These are phyloP conservation scores for Fusarium abutilonis DNA, from an alignment of 2,329 filamentous ascomycete genomes.

Conservation along the genomic window DNA sequence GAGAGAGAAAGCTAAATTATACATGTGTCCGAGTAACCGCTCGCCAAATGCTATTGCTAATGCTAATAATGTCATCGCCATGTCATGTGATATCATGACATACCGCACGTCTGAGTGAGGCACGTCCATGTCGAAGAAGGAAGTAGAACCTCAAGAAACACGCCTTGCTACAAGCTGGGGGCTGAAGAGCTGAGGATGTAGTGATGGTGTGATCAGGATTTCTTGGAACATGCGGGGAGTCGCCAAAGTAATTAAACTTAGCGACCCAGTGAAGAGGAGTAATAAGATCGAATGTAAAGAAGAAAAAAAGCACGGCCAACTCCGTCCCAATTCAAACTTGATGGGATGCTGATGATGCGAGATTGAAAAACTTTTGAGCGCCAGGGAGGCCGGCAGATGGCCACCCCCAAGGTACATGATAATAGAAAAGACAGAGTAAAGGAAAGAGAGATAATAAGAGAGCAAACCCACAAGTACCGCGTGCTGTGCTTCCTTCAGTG, in stretches of 20 bases:
- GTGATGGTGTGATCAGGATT: conserved; percentile 1
- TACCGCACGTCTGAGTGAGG: conserved; percentile 17
- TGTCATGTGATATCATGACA: conserved; percentile 18
- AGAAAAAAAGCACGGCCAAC: conserved; percentile 23
- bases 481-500: conserved; percentile 36
- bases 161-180: conserved; percentile 13
- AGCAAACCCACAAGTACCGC: conserved; percentile 24
- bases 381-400: conserved; percentile 26
- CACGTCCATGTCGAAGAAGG: conserved; percentile 23
- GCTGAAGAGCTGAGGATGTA: conserved; percentile 8
- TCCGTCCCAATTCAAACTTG: conserved; percentile 29
- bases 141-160: conserved; percentile 12
- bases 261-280: conserved; percentile 6
- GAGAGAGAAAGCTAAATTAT: conserved; percentile 13
- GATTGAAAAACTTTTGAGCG: conserved; percentile 42
- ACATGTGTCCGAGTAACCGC: conserved; percentile 34
- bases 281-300: conserved; percentile 7
- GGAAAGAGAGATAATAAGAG: conserved; percentile 3
- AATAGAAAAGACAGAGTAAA: conserved; percentile 17
- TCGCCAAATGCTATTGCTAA: conserved; percentile 31
- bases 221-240: conserved; percentile 8
- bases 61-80: conserved; percentile 31
- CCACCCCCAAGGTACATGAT: conserved; percentile 27
- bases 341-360: conserved; percentile 36
- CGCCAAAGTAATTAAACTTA: conserved; percentile 3